These are phyloP conservation scores for Penicillium arizonense DNA, from an alignment of 495 filamentous ascomycete genomes.

Conservation along the genomic window DNA sequence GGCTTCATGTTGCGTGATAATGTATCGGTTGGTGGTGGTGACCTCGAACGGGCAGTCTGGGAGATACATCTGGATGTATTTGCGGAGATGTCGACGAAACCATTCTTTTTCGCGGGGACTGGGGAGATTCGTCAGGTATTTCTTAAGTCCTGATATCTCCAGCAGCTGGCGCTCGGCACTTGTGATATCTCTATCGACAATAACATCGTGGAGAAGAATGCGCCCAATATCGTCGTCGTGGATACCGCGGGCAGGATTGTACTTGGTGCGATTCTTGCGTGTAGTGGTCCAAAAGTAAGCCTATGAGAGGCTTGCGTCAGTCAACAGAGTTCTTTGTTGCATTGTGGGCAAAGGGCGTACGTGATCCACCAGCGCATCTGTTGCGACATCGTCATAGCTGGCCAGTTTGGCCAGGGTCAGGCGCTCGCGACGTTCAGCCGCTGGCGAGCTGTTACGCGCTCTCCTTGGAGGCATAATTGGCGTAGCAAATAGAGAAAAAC, in stretches of 20 bases:
- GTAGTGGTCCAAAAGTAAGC: conserved; percentile 94
- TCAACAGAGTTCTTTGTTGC: background rate
- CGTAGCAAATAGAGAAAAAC: background rate
- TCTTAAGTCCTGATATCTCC: conserved; percentile 68
- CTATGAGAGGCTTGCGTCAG: conserved; percentile 46
- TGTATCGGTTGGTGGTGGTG: conserved; percentile 91
- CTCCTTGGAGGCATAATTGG: conserved; percentile 41
- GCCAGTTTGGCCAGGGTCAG: conserved; percentile 84
- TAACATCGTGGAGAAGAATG: conserved; percentile 73
- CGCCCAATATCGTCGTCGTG: conserved; percentile 75
- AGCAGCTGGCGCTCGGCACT: conserved; percentile 71
- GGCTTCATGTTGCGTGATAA: conserved; percentile 84
- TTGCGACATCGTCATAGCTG: conserved; percentile 93
- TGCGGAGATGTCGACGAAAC: conserved; percentile 81
- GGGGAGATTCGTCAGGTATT: conserved; percentile 61
- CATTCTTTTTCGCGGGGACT: conserved; percentile 81
- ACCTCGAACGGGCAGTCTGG: conserved; percentile 94
- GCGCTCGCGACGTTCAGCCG: conserved; percentile 58
- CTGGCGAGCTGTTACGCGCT: conserved; percentile 39
- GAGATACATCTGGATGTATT: conserved; percentile 90
- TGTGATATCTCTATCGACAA: conserved; percentile 68
- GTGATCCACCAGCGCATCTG: conserved; percentile 92
- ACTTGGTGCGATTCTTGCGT: conserved; percentile 88
- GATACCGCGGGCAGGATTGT: conserved; percentile 77
- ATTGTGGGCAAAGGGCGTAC: conserved; percentile 51